Evolutionary conservation across 2,329 filamentous ascomycete species (phyloP), one percentile per base, ranked within the genome.

Genomic region (Pseudocercospora eumusae): DNA sequence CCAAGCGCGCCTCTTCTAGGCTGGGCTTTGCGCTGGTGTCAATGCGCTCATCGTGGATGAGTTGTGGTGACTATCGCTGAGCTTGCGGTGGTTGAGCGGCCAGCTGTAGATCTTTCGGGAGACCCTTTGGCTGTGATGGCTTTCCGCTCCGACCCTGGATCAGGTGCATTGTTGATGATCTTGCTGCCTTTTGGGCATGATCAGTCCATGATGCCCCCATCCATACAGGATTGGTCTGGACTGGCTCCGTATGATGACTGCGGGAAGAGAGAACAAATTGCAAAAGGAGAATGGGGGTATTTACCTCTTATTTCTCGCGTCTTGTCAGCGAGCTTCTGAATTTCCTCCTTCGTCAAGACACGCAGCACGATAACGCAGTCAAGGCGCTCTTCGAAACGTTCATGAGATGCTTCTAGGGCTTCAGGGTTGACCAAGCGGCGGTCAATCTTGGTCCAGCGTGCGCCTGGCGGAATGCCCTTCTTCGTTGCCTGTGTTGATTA

Each of bases 301-400:
- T 64, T 71, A 76, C 75, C 90, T 85, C 92, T 85, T 64, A 97
- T 85, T 72, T 91, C 86, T 67, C 88, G 86, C 9, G 93, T 97
- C 54, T 88, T 89, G 65, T 88, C 84, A 11, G 92, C 92, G 73
- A 96, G 92, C 33, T 86, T 88, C 76, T 96, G 89, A 60, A 98
- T 96, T 72, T 98, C 92, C 68, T 96, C 91, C 76, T 90, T 91
- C 53, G 86, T 90, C 73, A 98, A 76, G 7, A 97, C 93, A 60
- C 93, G 84, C 60, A 98, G 81, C 2, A 97, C 92, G 75, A 97
- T 96, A 62, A 98, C 92, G 75, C 92, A 96, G 72, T 96, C 92
- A 63, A 92, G 86, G n/a, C 92, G 86, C 70, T 96, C 90, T 76
- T 98, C 93, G 68, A 90, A 98, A 28, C 93, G 84, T 78, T 97